Conservation (phyloP, 495 filamentous ascomycete species). For the Chaetomium tenue region DNA sequence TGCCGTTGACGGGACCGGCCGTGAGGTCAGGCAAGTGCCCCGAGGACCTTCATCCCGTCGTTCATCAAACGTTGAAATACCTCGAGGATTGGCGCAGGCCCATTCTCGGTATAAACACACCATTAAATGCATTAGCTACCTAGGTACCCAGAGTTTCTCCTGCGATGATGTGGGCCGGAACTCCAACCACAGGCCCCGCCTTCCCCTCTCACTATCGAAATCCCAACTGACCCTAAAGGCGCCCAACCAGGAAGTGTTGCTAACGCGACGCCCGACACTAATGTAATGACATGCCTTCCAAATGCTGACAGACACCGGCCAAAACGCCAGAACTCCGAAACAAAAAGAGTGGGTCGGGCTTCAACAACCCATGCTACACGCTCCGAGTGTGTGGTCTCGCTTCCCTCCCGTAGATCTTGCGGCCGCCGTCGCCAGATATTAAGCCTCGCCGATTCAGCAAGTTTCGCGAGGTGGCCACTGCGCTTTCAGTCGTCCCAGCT, state of each 20-base stretch:
- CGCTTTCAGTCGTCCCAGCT: constrained; percentile 83
- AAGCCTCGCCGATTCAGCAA: not conserved
- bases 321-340: constrained; percentile 25
- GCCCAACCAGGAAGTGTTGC: not conserved
- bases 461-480: not conserved
- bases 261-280: constrained; percentile 6
- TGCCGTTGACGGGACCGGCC: not conserved
- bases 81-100: not conserved
- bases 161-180: constrained; percentile 10
- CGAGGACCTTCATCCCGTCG: not conserved
- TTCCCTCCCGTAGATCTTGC: not conserved
- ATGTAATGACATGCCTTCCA: constrained; percentile 21
- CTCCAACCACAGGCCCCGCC: constrained; percentile 11
- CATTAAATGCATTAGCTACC: not conserved
- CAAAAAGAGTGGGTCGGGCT: constrained; percentile 1
- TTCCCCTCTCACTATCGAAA: constrained; percentile 2
- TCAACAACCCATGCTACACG: not conserved
- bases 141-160: not conserved
- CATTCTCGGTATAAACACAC: not conserved
- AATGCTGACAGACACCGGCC: constrained; percentile 16
- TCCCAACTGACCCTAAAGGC: not conserved
- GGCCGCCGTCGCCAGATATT: constrained; percentile 6
- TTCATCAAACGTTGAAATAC: not conserved
- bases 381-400: not conserved
- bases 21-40: not conserved